A percentile compares a stretch with the other conserved stretches of the same genome.
Evolutionary conservation across 2,329 filamentous ascomycete genomes (phyloP).

Genomic region (Paraphaeosphaeria minitans): DNA sequence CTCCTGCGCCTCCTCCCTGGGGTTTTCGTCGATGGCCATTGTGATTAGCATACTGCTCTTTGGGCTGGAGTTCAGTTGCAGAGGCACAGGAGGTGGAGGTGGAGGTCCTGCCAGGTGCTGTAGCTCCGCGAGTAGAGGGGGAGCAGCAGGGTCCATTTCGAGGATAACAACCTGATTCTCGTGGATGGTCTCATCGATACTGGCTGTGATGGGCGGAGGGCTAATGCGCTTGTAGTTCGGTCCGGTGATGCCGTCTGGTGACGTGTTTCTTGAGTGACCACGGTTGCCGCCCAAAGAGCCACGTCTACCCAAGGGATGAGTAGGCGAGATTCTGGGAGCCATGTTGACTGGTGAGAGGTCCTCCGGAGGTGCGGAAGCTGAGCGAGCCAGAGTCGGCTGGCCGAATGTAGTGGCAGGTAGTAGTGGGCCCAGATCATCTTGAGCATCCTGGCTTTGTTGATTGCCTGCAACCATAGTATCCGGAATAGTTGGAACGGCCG

Average conservation of each 20-base stretch:
- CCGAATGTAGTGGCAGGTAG: conserved; percentile 56
- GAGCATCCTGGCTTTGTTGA: conserved; percentile 36
- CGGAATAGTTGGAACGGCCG: conserved; percentile 63
- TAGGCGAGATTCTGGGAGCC: conserved; percentile 31
- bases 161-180: conserved; percentile 52
- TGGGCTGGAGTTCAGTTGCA: conserved; percentile 28
- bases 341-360: conserved; percentile 36
- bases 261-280: conserved; percentile 51
- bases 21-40: conserved; percentile 53
- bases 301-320: conserved; percentile 38
- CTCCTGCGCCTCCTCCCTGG: conserved; percentile 31
- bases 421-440: conserved; percentile 53
- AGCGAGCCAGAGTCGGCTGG: conserved; percentile 47
- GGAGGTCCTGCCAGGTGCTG: conserved; percentile 64
- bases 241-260: conserved; percentile 43
- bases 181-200: conserved; percentile 61
- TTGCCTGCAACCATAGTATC: conserved; percentile 45
- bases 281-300: conserved; percentile 44
- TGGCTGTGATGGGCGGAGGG: conserved; percentile 53
- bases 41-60: conserved; percentile 48
- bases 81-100: conserved; percentile 55
- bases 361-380: conserved; percentile 56
- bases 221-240: conserved; percentile 46
- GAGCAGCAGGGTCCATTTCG: conserved; percentile 47
- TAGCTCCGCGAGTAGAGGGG: conserved; percentile 64